Conservation (phyloP, 2,329 filamentous ascomycete species). For the Nemania serpens region DNA sequence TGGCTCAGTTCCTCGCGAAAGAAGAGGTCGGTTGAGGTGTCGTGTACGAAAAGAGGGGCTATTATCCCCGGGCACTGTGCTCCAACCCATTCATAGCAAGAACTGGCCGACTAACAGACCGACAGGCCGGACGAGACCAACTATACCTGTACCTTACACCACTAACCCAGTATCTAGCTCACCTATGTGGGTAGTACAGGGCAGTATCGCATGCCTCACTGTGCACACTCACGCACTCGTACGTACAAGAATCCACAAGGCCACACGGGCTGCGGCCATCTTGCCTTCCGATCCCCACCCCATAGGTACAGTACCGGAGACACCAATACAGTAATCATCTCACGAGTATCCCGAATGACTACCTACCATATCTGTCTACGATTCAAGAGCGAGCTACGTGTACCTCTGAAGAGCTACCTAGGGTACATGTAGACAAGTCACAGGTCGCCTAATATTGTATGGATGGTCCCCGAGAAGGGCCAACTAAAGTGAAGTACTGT, state of each 20-base stretch:
- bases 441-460: slow-evolving; percentile 6
- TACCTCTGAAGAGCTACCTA: slow-evolving; percentile 12
- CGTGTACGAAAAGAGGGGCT: background rate
- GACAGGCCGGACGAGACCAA: background rate
- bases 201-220: no score
- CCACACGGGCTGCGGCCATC: slow-evolving; percentile 32
- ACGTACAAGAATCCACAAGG: slow-evolving; percentile 23
- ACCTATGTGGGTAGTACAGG: no score
- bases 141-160: no score
- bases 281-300: slow-evolving; percentile 25
- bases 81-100: background rate
- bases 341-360: slow-evolving; percentile 7
- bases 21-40: no score
- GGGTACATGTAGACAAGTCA: slow-evolving; percentile 8
- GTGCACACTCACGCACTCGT: background rate
- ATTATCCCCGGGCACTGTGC: background rate
- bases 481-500: background rate
- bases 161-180: no score
- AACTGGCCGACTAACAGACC: slow-evolving; percentile 4
- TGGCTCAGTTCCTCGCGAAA: no score
- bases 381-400: slow-evolving; percentile 10
- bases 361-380: slow-evolving; percentile 11
- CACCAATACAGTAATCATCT: slow-evolving; percentile 31
- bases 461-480: slow-evolving; percentile 17
- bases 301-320: background rate